Base-by-base conservation (phyloP, 1,284 basidiomycete genomes). In the Sporisorium graminicola region DNA sequence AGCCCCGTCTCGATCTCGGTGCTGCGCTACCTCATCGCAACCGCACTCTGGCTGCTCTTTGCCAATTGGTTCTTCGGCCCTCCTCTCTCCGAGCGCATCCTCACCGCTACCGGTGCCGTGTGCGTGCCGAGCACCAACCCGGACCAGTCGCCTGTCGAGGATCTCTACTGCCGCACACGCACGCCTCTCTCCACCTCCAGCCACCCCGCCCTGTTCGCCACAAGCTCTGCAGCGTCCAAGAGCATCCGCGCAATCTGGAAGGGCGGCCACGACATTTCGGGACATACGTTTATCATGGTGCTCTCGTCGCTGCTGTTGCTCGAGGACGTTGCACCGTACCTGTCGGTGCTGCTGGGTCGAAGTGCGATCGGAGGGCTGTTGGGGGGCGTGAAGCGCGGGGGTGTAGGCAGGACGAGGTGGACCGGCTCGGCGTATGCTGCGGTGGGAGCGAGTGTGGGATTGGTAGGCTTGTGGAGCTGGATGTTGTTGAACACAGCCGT, bases 21-120 rank as follows among this genome's bases (percentile, higher is more conserved):
- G 18, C 42, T 76, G 13, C 66, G 77, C 5, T 80, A 78, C 61
- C 18, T 63, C 10, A 12, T 74, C 18, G 60, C 74, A 7, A 71
- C 71, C 4, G 31, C 16, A 2, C 31, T 55, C 27, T 72, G 71
- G 71, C 44, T 74, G 9, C 70, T 65, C 52, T 79, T 86, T 87
- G 91, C 93, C 2, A 88, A 88, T 59, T 97, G 94, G 94, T 96
- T 95, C 88, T 95, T 97, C 80, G 95, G 95, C 0, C 93, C 94
- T 4, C 89, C 92, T 0, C 86, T 98, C 52, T 86, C 94, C 33
- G 91, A 93, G 61, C 90, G 94, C 27, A 86, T 95, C 74, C 89
- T 90, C 63, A 87, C 90, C n/a, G 87, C 88, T 8, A 92, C 92
- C 0, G 95, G 95, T 0, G 95, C 92, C 1, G 89, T 92, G 79